These are phyloP conservation scores for Rhodotorula glutinis DNA, from an alignment of 1,284 basidiomycete species.

Conservation along the genomic window DNA sequence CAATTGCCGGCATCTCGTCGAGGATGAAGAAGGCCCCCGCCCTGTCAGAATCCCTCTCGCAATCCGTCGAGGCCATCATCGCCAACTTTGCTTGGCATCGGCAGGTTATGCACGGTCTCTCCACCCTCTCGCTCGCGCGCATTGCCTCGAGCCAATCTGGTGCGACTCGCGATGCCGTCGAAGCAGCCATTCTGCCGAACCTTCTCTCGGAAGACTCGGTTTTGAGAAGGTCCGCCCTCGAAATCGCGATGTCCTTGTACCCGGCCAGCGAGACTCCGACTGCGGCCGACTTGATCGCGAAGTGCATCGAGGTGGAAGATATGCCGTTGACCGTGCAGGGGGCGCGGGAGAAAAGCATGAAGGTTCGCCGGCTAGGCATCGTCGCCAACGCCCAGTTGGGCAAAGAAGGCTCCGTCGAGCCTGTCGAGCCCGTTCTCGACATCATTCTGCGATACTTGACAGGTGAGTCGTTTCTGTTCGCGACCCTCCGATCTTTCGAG, in stretches of 20 bases:
- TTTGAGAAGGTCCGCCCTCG: slow-evolving; percentile 49
- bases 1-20: slow-evolving; percentile 15
- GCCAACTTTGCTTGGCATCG: slow-evolving; percentile 42
- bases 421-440: slow-evolving; percentile 31
- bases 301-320: slow-evolving; percentile 43
- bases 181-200: slow-evolving; percentile 44
- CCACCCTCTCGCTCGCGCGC: slow-evolving; percentile 28
- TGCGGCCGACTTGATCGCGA: slow-evolving; percentile 36
- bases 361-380: slow-evolving; percentile 54
- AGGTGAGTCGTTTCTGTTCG: slow-evolving; percentile 59
- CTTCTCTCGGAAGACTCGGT: slow-evolving; percentile 53
- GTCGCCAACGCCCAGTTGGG: slow-evolving; percentile 37
- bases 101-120: slow-evolving; percentile 34
- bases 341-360: slow-evolving; percentile 73
- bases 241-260: slow-evolving; percentile 46
- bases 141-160: slow-evolving; percentile 16
- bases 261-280: slow-evolving; percentile 25
- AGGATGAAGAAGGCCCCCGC: background rate
- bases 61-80: slow-evolving; percentile 29
- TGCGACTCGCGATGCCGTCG: slow-evolving; percentile 22
- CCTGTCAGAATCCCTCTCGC: slow-evolving; percentile 4
- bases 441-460: slow-evolving; percentile 47
- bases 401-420: slow-evolving; percentile 28
- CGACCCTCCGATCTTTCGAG: slow-evolving; percentile 44
- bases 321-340: slow-evolving; percentile 57